A percentile compares a stretch with the other conserved stretches of the same genome.
These are phyloP conservation scores for Elsinoe necatrix DNA, from an alignment of 2,329 filamentous ascomycete genomes.

Conservation along the genomic window DNA sequence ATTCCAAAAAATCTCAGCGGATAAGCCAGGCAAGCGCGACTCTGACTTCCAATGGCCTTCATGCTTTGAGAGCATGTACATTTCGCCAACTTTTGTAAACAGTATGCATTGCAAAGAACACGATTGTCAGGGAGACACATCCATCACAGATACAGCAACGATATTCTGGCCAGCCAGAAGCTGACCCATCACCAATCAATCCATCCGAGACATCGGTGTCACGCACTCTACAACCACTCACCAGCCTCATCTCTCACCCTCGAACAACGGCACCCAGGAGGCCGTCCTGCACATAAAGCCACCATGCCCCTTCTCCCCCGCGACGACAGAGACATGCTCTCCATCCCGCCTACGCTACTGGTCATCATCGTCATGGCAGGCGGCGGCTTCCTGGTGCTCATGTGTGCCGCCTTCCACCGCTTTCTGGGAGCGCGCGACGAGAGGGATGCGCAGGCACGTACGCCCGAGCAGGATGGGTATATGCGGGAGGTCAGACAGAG, in stretches of 20 bases:
- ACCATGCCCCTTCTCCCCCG: neutral
- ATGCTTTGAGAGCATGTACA: no score
- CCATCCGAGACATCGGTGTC: neutral
- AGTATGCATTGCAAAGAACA: no score
- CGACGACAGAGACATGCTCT: conserved; percentile 4
- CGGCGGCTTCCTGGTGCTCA: conserved; percentile 14
- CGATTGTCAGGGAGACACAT: no score
- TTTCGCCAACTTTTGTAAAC: no score
- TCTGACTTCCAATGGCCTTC: no score
- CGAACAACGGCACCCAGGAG: neutral
- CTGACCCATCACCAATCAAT: neutral
- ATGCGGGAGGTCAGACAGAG: conserved; percentile 14
- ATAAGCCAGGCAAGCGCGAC: neutral
- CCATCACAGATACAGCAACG: no score
- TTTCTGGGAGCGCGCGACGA: neutral
- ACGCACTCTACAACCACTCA: neutral
- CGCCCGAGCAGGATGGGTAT: conserved; percentile 10
- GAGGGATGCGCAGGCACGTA: neutral
- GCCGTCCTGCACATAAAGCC: neutral
- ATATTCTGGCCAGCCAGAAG: neutral
- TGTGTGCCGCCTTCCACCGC: conserved; percentile 12
- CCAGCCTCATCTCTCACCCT: neutral
- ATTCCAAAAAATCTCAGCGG: neutral
- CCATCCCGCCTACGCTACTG: neutral
- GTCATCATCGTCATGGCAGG: conserved; percentile 7